Percentiles rank a stretch among this genome's conserved stretches.
Evolutionary conservation across 2,329 filamentous ascomycete species (phyloP).

Genomic region (Sarocladium strictum): DNA sequence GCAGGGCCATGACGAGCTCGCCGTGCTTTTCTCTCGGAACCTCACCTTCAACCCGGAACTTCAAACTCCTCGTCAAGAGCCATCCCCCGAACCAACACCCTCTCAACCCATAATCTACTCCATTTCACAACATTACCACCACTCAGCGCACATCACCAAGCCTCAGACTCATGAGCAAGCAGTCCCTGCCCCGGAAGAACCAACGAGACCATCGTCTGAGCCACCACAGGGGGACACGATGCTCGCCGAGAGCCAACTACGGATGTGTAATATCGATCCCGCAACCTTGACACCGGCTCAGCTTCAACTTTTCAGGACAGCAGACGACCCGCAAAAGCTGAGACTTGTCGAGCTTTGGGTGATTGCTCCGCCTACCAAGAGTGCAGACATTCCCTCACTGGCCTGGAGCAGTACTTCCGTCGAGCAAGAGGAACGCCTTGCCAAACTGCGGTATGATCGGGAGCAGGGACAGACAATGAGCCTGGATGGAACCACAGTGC

Average conservation of each 20-base stretch:
- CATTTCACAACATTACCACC: slow-evolving; percentile 77
- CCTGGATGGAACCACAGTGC: slow-evolving; percentile 47
- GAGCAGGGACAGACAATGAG: slow-evolving; percentile 39
- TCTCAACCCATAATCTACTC: slow-evolving; percentile 58
- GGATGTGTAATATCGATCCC: slow-evolving; percentile 64
- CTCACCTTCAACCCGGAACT: slow-evolving; percentile 55
- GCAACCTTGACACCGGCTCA: slow-evolving; percentile 66
- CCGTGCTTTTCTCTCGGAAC: slow-evolving; percentile 71
- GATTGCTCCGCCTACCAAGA: slow-evolving; percentile 64
- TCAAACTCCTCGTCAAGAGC: slow-evolving; percentile 23
- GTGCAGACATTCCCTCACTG: slow-evolving; percentile 45
- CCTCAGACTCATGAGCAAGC: slow-evolving; percentile 18
- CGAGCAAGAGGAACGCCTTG: slow-evolving; percentile 54
- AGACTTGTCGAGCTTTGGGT: slow-evolving; percentile 81
- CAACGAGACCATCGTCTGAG: slow-evolving; percentile 43
- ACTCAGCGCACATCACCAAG: slow-evolving; percentile 58
- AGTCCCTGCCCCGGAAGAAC: slow-evolving; percentile 24
- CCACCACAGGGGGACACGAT: slow-evolving; percentile 41
- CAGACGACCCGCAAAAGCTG: slow-evolving; percentile 64
- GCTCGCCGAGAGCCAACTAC: slow-evolving; percentile 52
- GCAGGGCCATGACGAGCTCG: slow-evolving; percentile 75
- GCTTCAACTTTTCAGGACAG: slow-evolving; percentile 70
- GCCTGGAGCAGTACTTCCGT: slow-evolving; percentile 48
- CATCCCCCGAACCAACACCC: slow-evolving; percentile 19
- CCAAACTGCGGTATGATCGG: slow-evolving; percentile 51